Conservation (phyloP, 2,329 filamentous ascomycete genomes). For the Fusarium multiceps region DNA sequence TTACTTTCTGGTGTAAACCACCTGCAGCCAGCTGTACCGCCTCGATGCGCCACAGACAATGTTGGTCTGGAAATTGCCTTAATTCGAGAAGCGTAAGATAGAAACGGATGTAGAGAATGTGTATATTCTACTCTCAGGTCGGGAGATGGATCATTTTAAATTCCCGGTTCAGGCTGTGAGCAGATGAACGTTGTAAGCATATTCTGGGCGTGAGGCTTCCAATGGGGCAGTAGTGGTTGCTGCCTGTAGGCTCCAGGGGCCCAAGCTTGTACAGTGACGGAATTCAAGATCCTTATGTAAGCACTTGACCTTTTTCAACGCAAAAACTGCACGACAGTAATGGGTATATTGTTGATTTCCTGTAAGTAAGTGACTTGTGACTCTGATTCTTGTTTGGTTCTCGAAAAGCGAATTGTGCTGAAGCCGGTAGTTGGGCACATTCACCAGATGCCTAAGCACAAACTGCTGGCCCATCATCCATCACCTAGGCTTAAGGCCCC, state of each 20-base stretch:
- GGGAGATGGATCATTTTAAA: background rate
- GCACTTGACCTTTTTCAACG: background rate
- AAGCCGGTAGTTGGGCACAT: background rate
- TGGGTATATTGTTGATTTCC: background rate
- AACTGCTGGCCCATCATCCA: background rate
- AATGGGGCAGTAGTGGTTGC: slow-evolving; percentile 24
- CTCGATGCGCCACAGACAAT: background rate
- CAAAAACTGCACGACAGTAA: background rate
- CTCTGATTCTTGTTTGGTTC: background rate
- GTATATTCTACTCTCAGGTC: background rate
- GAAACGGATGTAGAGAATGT: background rate
- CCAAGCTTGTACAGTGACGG: slow-evolving; percentile 12
- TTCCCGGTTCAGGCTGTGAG: background rate
- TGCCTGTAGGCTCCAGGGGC: slow-evolving; percentile 33
- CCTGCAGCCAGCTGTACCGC: background rate
- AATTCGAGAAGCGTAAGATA: background rate
- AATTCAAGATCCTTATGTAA: slow-evolving; percentile 9
- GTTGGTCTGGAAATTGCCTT: background rate
- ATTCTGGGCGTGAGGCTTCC: slow-evolving; percentile 9
- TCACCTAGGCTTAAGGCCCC: background rate
- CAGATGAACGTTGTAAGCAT: slow-evolving; percentile 12
- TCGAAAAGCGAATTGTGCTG: background rate
- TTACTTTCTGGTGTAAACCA: slow-evolving; percentile 22
- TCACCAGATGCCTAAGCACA: background rate
- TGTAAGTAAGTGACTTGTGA: background rate